A percentile compares a stretch with the other conserved stretches of the same genome.
These are phyloP conservation scores for Mimosa bimucronata DNA, from an alignment of 306 rosid species.

Conservation along the genomic window DNA sequence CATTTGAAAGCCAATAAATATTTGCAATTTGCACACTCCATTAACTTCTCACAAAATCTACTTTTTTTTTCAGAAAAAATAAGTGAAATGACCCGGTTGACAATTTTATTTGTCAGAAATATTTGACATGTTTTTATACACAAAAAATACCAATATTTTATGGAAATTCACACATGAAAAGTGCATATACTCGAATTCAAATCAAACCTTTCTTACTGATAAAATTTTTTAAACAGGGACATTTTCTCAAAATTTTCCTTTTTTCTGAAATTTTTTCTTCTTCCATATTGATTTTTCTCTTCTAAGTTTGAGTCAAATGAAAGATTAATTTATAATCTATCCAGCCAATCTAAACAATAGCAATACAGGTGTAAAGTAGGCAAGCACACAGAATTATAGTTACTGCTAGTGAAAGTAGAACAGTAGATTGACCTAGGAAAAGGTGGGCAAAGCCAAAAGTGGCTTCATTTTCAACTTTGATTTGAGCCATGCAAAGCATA, in stretches of 20 bases:
- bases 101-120: no score
- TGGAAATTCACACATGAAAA: no score
- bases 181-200: no score
- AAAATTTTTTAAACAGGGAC: no score
- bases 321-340: neutral
- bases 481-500: constrained; percentile 65
- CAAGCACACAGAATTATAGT: constrained; percentile 29
- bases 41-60: neutral
- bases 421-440: constrained; percentile 45
- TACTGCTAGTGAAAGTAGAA: constrained; percentile 37
- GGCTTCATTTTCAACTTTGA: constrained; percentile 34
- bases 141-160: no score
- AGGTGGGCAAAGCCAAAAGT: constrained; percentile 45
- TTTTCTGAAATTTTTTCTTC: neutral
- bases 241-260: neutral
- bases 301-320: neutral
- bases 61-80: neutral
- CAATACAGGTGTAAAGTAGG: constrained; percentile 23
- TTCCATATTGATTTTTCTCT: neutral
- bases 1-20: neutral
- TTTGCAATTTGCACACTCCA: constrained; percentile 4
- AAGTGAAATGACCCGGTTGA: no score
- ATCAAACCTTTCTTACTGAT: no score
- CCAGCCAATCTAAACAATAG: neutral
- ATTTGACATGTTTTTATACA: no score